Evolutionary conservation across 2,329 filamentous ascomycete species (phyloP).

Genomic region (Neofusicoccum sp.): DNA sequence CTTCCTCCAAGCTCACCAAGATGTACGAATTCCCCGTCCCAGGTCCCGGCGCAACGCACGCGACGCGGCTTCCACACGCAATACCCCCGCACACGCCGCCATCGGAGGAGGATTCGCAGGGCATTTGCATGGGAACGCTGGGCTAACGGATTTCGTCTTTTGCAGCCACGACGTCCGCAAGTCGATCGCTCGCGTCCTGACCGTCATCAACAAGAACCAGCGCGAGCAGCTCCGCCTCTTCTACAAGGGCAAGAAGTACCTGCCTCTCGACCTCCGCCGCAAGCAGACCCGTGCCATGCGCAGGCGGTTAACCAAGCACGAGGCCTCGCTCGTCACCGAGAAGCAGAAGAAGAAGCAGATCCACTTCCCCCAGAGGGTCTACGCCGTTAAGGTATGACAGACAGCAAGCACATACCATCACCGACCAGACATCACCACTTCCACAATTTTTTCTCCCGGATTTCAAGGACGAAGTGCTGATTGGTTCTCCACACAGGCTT

Average conservation of each 20-base stretch:
- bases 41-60: constrained; percentile 24
- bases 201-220: constrained; percentile 99
- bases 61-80: not conserved
- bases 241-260: constrained; percentile 99
- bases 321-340: constrained; percentile 78
- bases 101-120: not conserved
- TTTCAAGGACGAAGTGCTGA: not conserved
- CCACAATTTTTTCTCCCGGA: no score
- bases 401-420: not conserved
- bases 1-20: constrained; percentile 92
- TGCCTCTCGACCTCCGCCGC: constrained; percentile 94
- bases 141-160: constrained; percentile 24
- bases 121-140: not conserved
- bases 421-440: not conserved
- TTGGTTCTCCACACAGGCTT: constrained; percentile 1
- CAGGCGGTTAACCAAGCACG: constrained; percentile 88
- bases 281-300: constrained; percentile 99
- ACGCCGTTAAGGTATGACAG: constrained; percentile 83
- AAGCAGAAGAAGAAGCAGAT: constrained; percentile 95
- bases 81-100: not conserved
- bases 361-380: constrained; percentile 99
- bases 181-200: constrained; percentile 97
- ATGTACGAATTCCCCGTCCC: constrained; percentile 65
- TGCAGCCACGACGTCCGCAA: constrained; percentile 96
- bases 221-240: constrained; percentile 95